phyloP scores from a whole-genome alignment of 2,329 filamentous ascomycete species.

The Sporothrix protearum region DNA sequence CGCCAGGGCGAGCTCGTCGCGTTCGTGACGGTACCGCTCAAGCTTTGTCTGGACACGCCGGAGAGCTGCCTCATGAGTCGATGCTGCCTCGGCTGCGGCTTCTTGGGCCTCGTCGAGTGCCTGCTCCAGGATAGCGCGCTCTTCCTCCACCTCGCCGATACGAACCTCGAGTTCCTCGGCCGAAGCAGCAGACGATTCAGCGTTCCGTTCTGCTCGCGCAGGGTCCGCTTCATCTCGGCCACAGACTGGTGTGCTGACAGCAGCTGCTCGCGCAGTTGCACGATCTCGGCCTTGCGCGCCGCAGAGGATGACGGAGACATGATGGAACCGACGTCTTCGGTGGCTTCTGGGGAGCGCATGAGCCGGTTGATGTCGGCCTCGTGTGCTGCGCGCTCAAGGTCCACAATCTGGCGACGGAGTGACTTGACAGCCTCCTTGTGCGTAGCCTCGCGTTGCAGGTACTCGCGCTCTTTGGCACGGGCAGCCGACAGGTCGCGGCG shows the following conservation, averaged over 20 bases:
- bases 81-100: constrained; percentile 47
- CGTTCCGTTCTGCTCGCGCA: constrained; percentile 51
- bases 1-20: constrained; percentile 39
- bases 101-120: constrained; percentile 54
- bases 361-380: constrained; percentile 56
- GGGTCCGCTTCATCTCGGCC: constrained; percentile 50
- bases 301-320: constrained; percentile 11
- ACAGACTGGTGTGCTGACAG: constrained; percentile 57
- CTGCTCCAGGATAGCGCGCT: constrained; percentile 56
- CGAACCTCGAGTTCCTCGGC: constrained; percentile 50
- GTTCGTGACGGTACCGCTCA: constrained; percentile 50
- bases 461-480: constrained; percentile 62
- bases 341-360: constrained; percentile 40
- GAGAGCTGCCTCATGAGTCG: constrained; percentile 44
- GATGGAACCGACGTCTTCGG: constrained; percentile 46
- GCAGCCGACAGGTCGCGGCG: constrained; percentile 61
- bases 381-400: constrained; percentile 65
- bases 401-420: constrained; percentile 61
- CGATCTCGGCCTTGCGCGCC: constrained; percentile 54
- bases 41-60: constrained; percentile 48
- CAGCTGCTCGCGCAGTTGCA: constrained; percentile 58
- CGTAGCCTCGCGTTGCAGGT: constrained; percentile 61
- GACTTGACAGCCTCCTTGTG: constrained; percentile 61
- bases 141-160: constrained; percentile 56
- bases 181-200: constrained; percentile 36